Base-by-base conservation (phyloP, 1,284 basidiomycete species). In the Tilletia setariae region DNA sequence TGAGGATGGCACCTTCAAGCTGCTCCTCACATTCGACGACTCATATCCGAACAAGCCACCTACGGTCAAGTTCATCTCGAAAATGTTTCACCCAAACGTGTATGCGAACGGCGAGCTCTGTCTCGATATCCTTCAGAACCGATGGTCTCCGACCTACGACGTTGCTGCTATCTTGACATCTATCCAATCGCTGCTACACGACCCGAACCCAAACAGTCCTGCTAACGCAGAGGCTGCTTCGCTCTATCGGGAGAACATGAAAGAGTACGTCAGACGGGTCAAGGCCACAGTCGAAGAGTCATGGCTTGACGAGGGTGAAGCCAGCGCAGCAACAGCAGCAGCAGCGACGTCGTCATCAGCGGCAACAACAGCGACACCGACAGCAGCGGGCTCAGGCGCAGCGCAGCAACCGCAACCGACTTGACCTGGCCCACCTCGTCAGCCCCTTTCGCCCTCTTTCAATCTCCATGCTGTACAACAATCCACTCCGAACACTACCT, bases 51-150 rank as follows among this genome's bases (percentile, higher is more conserved):
- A 97, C 86, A 97, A 97, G 83, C 93, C 95, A 0, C 95, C 95
- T 4, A 91, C 91, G 1, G 95, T 98, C 77, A 94, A 95, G 82
- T 98, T 98, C 86, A 87, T 98, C 30, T 93, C 91, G 61, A 90
- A 93, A 73, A 98, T 97, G 94, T 98, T 98, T 85, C 95, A 98
- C 83, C 95, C 95, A 0, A 98, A 98, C 84, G 94, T 98, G 16
- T 98, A 98, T 84, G 92, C 92, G 65, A 97, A 97, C 78, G 95
- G 95, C 71, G 95, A 98, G 83, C 89, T 98, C 65, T 98, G 95
- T 84, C 87, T 98, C 62, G 95, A 98, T 84, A 98, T 98, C 78
- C 86, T 98, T 43, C 95, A 98, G 85, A 98, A 98, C 82, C 87
- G 95, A 32, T 98, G 95, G 95, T 92, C 90, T 35, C 95, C 95